These are phyloP conservation scores for Psilocybe cyanescens DNA, from an alignment of 768 basidiomycete species.

Conservation along the genomic window DNA sequence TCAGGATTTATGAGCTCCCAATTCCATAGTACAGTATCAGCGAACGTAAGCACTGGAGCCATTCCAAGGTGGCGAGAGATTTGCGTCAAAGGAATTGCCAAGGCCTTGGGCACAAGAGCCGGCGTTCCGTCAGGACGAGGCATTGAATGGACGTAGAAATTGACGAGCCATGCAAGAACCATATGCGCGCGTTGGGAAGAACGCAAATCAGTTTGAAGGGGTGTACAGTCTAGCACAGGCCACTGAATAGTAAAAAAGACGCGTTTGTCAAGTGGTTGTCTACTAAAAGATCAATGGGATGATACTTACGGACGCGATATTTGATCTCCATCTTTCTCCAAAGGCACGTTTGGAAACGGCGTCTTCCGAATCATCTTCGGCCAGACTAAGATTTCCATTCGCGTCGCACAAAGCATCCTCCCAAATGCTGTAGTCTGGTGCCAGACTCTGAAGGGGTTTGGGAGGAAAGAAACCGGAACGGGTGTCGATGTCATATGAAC, in stretches of 20 bases:
- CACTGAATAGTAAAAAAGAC: slow-evolving; percentile 48
- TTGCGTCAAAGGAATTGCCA: slow-evolving; percentile 77
- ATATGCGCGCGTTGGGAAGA: slow-evolving; percentile 84
- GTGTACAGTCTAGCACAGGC: slow-evolving; percentile 64
- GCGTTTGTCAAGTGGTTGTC: slow-evolving; percentile 9
- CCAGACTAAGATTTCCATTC: slow-evolving; percentile 54
- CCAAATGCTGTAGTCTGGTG: slow-evolving; percentile 64
- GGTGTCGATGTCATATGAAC: slow-evolving; percentile 59
- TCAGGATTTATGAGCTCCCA: slow-evolving; percentile 64
- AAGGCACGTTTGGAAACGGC: slow-evolving; percentile 49
- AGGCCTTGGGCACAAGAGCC: slow-evolving; percentile 69
- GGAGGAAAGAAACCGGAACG: slow-evolving; percentile 87
- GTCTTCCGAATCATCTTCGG: slow-evolving; percentile 55
- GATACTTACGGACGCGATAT: slow-evolving; percentile 62
- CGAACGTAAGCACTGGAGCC: slow-evolving; percentile 95
- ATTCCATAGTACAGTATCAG: slow-evolving; percentile 97
- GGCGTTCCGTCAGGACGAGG: slow-evolving; percentile 44
- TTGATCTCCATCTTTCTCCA: slow-evolving; percentile 72
- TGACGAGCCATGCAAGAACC: slow-evolving; percentile 86
- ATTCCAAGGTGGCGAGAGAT: slow-evolving; percentile 80
- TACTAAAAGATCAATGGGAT: slow-evolving; percentile 7
- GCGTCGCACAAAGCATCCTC: slow-evolving; percentile 67
- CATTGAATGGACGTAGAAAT: slow-evolving; percentile 88
- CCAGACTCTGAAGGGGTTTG: slow-evolving; percentile 59
- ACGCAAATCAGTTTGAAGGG: slow-evolving; percentile 57